phyloP scores from a whole-genome alignment of 176 grass and related monocot genomes.

The Raddia guianensis region DNA sequence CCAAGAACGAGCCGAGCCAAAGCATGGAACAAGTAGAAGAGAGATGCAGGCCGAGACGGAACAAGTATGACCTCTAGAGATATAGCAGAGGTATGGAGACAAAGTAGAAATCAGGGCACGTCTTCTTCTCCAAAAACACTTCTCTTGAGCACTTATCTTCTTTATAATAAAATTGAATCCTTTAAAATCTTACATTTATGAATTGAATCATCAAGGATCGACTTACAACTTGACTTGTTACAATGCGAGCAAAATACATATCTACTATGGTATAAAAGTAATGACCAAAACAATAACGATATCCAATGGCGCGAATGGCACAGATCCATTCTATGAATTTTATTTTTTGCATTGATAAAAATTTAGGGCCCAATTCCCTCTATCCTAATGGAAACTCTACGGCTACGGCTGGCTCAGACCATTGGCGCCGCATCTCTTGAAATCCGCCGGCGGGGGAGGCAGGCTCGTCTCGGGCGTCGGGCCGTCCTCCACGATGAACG shows the following conservation, averaged over 20 bases:
- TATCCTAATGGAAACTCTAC: not conserved
- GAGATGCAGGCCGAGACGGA: too few species aligned
- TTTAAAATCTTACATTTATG: not conserved
- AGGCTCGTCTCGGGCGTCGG: constrained; percentile 22
- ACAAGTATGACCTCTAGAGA: too few species aligned
- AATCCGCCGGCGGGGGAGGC: constrained; percentile 9
- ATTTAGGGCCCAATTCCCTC: not conserved
- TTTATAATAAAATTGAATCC: too few species aligned
- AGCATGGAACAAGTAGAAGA: too few species aligned
- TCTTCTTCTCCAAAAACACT: too few species aligned
- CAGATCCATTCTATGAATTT: not conserved
- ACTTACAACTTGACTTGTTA: not conserved
- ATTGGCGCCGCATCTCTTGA: not conserved
- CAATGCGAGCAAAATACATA: not conserved
- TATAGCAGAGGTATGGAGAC: too few species aligned
- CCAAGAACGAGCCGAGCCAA: too few species aligned
- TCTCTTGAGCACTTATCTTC: too few species aligned
- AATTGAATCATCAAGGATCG: not conserved
- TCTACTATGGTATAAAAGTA: not conserved
- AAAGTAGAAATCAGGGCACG: too few species aligned
- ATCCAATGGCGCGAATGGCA: not conserved
- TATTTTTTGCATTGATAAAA: not conserved
- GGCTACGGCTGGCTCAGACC: not conserved
- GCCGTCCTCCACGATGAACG: constrained; percentile 41
- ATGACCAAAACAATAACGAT: not conserved